Evolutionary conservation across 768 basidiomycete genomes (phyloP), one percentile per base, ranked within the genome.

Genomic region (Mrakia blollopis): DNA sequence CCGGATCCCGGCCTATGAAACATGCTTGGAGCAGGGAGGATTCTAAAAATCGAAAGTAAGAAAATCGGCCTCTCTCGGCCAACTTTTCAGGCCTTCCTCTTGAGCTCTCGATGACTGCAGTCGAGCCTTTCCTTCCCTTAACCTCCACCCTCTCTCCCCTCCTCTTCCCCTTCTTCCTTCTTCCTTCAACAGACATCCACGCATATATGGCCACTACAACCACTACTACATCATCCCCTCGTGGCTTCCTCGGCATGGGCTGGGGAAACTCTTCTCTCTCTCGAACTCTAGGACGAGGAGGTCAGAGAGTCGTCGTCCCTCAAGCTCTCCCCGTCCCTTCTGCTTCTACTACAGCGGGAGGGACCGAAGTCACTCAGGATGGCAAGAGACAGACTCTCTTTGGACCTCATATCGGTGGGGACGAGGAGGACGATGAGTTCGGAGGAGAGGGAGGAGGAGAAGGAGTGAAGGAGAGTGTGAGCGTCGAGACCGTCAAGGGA

Each of bases 401-500:
- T 83, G 94, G 94, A 0, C 94, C 94, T 13, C 92, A 91, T 82
- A 91, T 97, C 75, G 94, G 94, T 14, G 87, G 90, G 71, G 74
- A 78, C 3, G 83, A 82, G 68, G 83, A 82, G 71, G 90, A 91
- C 83, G 83, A 82, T 9, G 83, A 83, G 57, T 92, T 91, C 86
- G 88, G 86, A 78, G 39, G 21, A 74, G 76, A 44, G 25, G 65
- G 37, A 13, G 63, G 6, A 18, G 63, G 63, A 68, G 83, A 87
- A 23, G 44, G 71, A 30, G 61, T 44, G 44, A 76, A 62, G 54
- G 91, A 93, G 80, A 89, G 89, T 80, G 87, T 97, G 61, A 92
- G 92, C 0, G 89, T 91, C 0, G 92, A 95, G 44, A 86, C 91
- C 62, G 90, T 98, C 79, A 89, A 88, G 81, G 83, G 84, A 14